Base-by-base conservation (phyloP, 2,329 filamentous ascomycete genomes). In the Coleophoma crateriformis region DNA sequence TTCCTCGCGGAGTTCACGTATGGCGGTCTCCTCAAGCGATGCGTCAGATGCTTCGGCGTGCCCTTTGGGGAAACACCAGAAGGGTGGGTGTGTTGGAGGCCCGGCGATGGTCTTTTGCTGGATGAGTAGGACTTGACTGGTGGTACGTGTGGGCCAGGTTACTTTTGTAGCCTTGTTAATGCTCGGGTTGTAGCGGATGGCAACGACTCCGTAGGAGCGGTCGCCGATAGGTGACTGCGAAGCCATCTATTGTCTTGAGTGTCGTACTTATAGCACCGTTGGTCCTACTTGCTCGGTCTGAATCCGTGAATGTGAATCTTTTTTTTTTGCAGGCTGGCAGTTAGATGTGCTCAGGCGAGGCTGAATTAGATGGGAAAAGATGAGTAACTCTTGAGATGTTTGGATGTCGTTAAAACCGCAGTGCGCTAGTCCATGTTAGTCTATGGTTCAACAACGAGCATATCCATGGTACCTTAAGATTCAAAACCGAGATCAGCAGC, bases 11-110 rank as follows among this genome's bases (percentile, higher is more conserved):
- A 59, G 34, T 34, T 58, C 55, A 20, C 55, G 46, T 7, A 51
- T 50, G 4, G 54, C 57, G 2, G 55, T 55, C 19, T 40, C 33
- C 10, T 50, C 4, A 0, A 44, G 11, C 1, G 46, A 49, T 2
- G 10, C 14, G 37, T 59, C 57, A n/a, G 2, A 7, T 3, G 34
- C 6, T 44, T 58, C 55, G 5, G 55, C 38, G 10, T 59, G 54
- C 1, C 54, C 55, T 46, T 59, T 59, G 13, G 57, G 55, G 32
- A 59, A 52, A 17, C 40, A 44, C 55, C 57, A 59, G 47, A 47
- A 56, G 13, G 48, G 32, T 17, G 46, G 33, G n/a, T 14, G 11
- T 5, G 20, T 13, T 13, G 40, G 38, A 27, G 15, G 27, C 4
- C 41, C 41, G 14, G 27, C 8, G 14, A 45, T 22, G 8, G 55